Evolutionary conservation across 306 rosid species (phyloP).

Genomic region (Pterocarpus macrocarpus): DNA sequence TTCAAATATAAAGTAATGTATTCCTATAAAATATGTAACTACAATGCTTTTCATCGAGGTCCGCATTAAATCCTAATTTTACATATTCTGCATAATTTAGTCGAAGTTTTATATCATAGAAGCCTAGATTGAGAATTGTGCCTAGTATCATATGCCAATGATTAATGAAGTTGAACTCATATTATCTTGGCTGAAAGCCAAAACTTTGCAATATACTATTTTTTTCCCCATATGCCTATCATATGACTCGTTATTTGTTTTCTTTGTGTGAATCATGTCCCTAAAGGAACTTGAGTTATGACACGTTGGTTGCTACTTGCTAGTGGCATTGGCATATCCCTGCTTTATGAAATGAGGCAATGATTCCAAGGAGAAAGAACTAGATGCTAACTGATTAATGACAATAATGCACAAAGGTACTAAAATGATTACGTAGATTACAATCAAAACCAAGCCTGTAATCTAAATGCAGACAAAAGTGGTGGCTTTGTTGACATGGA

Average conservation of each 20-base stretch:
- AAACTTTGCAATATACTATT: neutral
- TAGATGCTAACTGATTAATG: constrained; percentile 36
- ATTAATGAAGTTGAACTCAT: neutral
- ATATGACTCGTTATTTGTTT: neutral
- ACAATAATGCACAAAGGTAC: constrained; percentile 35
- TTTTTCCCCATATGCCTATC: neutral
- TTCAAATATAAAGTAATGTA: neutral
- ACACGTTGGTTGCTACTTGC: neutral
- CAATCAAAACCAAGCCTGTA: constrained; percentile 46
- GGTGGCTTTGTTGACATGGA: constrained; percentile 60
- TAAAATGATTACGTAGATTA: constrained; percentile 45
- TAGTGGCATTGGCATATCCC: constrained; percentile 38
- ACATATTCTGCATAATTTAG: neutral
- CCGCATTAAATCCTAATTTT: neutral
- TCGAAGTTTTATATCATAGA: neutral
- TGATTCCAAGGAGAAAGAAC: constrained; percentile 41
- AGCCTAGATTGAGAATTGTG: constrained; percentile 19
- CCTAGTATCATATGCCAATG: constrained; percentile 33
- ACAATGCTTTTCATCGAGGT: neutral
- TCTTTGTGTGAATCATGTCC: neutral
- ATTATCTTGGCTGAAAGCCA: neutral
- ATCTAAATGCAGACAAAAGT: constrained; percentile 56
- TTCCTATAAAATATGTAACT: neutral
- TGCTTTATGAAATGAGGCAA: constrained; percentile 21
- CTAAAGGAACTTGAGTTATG: neutral